Base-by-base conservation (phyloP, 164 flowering plant species). In the Nymphaea thermarum region DNA sequence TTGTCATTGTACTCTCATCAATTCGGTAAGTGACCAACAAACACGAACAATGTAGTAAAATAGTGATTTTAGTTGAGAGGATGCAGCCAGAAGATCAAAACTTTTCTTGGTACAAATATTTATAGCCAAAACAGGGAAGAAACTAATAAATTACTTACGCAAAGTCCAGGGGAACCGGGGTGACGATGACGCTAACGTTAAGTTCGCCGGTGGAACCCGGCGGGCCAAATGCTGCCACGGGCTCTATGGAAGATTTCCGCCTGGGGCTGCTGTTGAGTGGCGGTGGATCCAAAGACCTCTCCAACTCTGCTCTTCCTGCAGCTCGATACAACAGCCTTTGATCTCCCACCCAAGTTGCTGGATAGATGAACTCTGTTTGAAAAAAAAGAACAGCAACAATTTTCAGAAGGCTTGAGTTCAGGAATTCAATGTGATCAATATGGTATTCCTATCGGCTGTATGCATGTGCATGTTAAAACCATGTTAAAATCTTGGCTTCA, bases 171-270 rank as follows among this genome's bases (percentile, higher is more conserved):
- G 97, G 82, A 43, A 90, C 93, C 0, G 86, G 83, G 2, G 99
- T 85, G 55, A 87, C 96, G 64, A 95, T 85, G 75, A 91, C 94
- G 65, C 99, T 95, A 51, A 91, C 92, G 63, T 95, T 91, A 69
- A 91, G 96, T 83, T 91, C 99, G 25, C 99, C 99, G 36, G 60
- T 84, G 3, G 98, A 83, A 3, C 94, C 96, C 0, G 97, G 97
- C 6, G 98, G 99, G 11, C 96, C 93, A 70, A 90, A 91, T 47
- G 98, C 97, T 25, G 84, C 86, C 3, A 83, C 77, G 0, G 96
- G 98, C 66, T 90, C 99, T 63, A 68, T 91, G 7, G 83, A 65
- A 66, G 77, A 77, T 62, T 73, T 73, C 55, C 82, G 83, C 42
- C 72, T 84, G 2, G 77, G 70, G 14, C 45, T 47, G 57, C 69